Base-by-base conservation (phyloP, 768 basidiomycete genomes). In the Pholiota microspora region DNA sequence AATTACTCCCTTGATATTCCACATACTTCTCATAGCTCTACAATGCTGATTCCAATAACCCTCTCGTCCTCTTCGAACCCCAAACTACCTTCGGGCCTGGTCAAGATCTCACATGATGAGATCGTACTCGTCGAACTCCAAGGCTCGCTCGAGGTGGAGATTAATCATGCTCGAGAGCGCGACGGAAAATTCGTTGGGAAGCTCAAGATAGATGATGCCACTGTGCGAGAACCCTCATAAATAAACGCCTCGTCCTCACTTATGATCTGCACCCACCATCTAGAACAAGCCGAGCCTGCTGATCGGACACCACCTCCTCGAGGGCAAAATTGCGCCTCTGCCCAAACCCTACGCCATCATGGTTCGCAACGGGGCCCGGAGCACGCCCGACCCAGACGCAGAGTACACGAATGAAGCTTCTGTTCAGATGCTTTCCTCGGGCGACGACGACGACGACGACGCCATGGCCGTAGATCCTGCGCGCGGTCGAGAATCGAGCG, bases 291-390 rank as follows among this genome's bases (percentile, higher is more conserved):
- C 91, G 3, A 92, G 85, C 2, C 77, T 98, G 5, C 69, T 77
- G 51, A 89, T 98, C 55, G 94, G 94, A 10, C 86, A 95, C 69
- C 93, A 97, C 63, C 76, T 94, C 27, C 83, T 98, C 4, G 95
- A 98, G 64, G 94, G 94, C 50, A 91, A 89, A 66, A 76, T 96
- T 56, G 77, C 83, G 29, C 76, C 71, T 42, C 77, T 98, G 6
- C 72, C 86, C 2, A 95, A 92, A 65, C 93, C 94, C 0, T 77
- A 92, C 25, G 95, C 89, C 2, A 81, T 97, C 36, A 77, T 97
- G 27, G 74, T 79, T 56, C 80, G 83, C 45, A 35, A 56, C 50
- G 12, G 51, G 27, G 12, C 28, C 18, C 69, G 71, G 54, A 61
- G 57, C 21, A 12, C 62, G 46, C 25, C 50, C 21, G 55, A 63